Percentiles rank a stretch among this genome's conserved stretches.
These are phyloP conservation scores for Geranium rotundifolium DNA, from an alignment of 345 rosid genomes.

Conservation along the genomic window DNA sequence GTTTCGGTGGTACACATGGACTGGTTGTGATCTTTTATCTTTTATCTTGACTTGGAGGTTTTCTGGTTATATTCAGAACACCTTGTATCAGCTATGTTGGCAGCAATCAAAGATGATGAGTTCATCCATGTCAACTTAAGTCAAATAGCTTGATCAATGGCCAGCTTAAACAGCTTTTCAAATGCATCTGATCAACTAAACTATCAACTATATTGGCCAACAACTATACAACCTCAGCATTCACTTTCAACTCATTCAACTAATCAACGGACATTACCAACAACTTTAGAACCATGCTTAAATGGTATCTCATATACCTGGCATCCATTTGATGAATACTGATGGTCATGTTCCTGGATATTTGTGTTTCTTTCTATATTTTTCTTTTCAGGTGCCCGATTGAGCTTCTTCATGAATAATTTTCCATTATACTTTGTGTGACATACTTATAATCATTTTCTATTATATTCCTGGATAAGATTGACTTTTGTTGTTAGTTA, in stretches of 20 bases:
- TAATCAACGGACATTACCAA: constrained; percentile 95
- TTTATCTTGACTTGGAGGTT: constrained; percentile 74
- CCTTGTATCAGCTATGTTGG: constrained; percentile 91
- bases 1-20: constrained; percentile 6
- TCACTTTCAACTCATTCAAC: constrained; percentile 78
- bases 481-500: not conserved
- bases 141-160: constrained; percentile 93
- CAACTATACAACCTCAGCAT: constrained; percentile 75
- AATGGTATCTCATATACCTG: constrained; percentile 52
- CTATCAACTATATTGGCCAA: constrained; percentile 72
- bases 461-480: not conserved
- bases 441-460: not conserved
- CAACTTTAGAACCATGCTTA: constrained; percentile 67
- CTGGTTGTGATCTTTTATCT: constrained; percentile 21
- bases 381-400: constrained; percentile 4
- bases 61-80: constrained; percentile 90
- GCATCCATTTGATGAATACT: constrained; percentile 29
- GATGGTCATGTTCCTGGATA: constrained; percentile 4
- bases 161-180: constrained; percentile 93
- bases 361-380: constrained; percentile 7
- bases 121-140: constrained; percentile 72
- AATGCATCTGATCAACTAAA: constrained; percentile 87
- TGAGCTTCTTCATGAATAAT: not conserved
- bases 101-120: constrained; percentile 95
- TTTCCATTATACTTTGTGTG: not conserved